Evolutionary conservation across 768 basidiomycete genomes (phyloP).

Genomic region (Paxillus rubicundulus): DNA sequence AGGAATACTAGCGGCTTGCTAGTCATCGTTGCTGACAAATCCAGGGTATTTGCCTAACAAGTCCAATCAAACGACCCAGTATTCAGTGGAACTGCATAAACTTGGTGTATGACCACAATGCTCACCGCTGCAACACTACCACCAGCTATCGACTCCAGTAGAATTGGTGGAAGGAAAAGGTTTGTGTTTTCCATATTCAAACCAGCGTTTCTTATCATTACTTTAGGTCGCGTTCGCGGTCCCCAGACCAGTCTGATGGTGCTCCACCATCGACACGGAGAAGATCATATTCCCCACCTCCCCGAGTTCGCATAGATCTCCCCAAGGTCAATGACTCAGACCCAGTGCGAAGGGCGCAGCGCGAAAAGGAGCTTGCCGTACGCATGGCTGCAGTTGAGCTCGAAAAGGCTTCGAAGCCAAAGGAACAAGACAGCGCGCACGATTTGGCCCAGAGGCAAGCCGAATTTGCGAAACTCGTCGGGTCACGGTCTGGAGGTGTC

Average conservation of each 20-base stretch:
- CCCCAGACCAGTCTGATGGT: conserved; percentile 32
- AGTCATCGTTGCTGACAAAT: too few relatives aligned
- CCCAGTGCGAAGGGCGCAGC: conserved; percentile 69
- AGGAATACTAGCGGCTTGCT: too few relatives aligned
- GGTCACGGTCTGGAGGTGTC: conserved; percentile 85
- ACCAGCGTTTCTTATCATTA: neutral
- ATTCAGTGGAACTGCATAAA: neutral
- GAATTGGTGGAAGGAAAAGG: conserved; percentile 49
- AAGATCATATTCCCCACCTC: conserved; percentile 39
- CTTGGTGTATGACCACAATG: conserved; percentile 36
- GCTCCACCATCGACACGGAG: conserved; percentile 43
- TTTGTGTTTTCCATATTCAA: neutral
- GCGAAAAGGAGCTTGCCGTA: conserved; percentile 77
- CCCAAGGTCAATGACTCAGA: conserved; percentile 70
- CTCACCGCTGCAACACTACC: conserved; percentile 32
- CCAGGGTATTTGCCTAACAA: too few relatives aligned
- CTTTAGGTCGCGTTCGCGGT: conserved; percentile 49
- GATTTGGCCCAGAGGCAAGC: conserved; percentile 66
- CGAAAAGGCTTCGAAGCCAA: conserved; percentile 54
- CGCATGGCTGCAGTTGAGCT: conserved; percentile 68
- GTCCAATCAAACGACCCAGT: conserved; percentile 1
- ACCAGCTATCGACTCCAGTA: conserved; percentile 20
- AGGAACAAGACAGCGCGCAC: conserved; percentile 43
- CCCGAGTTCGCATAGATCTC: conserved; percentile 33
- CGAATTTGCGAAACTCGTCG: conserved; percentile 85